Evolutionary conservation across 805 yeast species (phyloP).

Genomic region (Teunomyces funiuensis): DNA sequence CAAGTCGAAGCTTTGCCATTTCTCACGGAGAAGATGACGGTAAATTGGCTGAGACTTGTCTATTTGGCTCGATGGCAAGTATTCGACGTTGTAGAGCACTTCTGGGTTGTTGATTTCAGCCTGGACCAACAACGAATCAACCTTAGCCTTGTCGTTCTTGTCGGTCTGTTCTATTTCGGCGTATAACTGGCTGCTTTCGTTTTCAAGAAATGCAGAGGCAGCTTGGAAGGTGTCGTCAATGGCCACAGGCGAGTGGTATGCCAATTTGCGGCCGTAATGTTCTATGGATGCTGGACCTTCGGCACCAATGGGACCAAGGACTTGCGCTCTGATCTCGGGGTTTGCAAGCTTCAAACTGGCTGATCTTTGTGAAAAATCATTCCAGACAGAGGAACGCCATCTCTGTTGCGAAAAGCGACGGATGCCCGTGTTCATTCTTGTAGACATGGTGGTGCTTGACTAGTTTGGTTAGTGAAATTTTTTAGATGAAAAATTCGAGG

Average conservation of each 20-base stretch:
- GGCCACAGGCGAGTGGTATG: slow-evolving; percentile 68
- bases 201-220: slow-evolving; percentile 60
- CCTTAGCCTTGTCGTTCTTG: slow-evolving; percentile 9
- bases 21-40: slow-evolving; percentile 61
- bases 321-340: slow-evolving; percentile 17
- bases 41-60: slow-evolving; percentile 81
- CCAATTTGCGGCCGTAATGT: slow-evolving; percentile 39
- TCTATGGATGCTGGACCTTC: slow-evolving; percentile 56
- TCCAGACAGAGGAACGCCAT: slow-evolving; percentile 26
- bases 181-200: slow-evolving; percentile 46
- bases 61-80: slow-evolving; percentile 41
- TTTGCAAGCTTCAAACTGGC: slow-evolving; percentile 25
- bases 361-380: slow-evolving; percentile 31
- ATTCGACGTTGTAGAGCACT: slow-evolving; percentile 66
- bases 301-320: slow-evolving; percentile 24
- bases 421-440: slow-evolving; percentile 1
- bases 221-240: slow-evolving; percentile 70
- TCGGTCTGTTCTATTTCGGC: slow-evolving; percentile 15
- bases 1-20: slow-evolving; percentile 71
- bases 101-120: slow-evolving; percentile 85
- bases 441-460: not conserved
- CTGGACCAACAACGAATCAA: slow-evolving; percentile 42
- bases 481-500: not conserved
- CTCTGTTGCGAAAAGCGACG: slow-evolving; percentile 1
- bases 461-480: not conserved